Evolutionary conservation across 129 eudicot genomes (phyloP).

Genomic region (Dittrichia graveolens): DNA sequence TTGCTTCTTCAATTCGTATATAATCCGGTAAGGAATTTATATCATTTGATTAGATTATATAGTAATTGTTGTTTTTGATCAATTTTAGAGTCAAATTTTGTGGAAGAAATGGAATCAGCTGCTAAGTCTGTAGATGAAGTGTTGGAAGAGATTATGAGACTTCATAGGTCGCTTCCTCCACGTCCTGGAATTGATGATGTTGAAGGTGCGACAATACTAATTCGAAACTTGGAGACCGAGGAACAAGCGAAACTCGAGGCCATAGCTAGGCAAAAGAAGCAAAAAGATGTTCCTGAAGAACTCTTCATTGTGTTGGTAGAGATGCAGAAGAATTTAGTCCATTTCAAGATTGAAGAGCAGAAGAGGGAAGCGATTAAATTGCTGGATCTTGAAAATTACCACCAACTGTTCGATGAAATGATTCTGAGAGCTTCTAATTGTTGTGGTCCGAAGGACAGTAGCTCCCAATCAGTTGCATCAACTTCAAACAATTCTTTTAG

Average conservation of each 20-base stretch:
- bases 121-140: constrained; percentile 64
- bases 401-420: constrained; percentile 74
- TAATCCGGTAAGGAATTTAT: background rate
- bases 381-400: constrained; percentile 73
- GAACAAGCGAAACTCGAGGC: constrained; percentile 59
- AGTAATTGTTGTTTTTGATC: background rate
- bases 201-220: constrained; percentile 66
- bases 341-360: constrained; percentile 69
- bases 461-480: constrained; percentile 31
- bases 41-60: background rate
- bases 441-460: constrained; percentile 36
- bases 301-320: constrained; percentile 56
- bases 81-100: constrained; percentile 18
- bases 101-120: constrained; percentile 47
- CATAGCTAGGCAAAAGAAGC: constrained; percentile 53
- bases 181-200: constrained; percentile 86
- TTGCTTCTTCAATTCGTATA: background rate
- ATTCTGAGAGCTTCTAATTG: constrained; percentile 77
- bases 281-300: constrained; percentile 63
- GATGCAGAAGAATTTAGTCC: constrained; percentile 61
- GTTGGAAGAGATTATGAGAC: constrained; percentile 74
- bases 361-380: constrained; percentile 63
- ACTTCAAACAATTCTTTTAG: constrained; percentile 35
- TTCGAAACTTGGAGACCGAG: constrained; percentile 64
- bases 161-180: constrained; percentile 65